Conservation (phyloP, 371 early-diverging fungal genomes). For the Batrachochytrium dendrobatidis region DNA sequence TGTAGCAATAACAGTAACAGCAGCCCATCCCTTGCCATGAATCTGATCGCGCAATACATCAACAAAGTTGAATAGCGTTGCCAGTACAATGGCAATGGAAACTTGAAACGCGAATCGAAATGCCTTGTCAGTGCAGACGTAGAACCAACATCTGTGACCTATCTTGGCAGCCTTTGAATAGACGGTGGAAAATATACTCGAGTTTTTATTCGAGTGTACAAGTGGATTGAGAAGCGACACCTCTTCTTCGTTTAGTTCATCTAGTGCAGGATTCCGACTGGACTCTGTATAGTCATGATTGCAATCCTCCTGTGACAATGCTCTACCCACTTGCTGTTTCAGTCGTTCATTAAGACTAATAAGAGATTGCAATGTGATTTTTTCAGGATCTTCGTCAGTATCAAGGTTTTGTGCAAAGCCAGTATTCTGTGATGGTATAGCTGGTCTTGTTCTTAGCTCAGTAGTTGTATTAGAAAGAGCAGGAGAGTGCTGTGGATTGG, state of each 20-base stretch:
- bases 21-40: neutral
- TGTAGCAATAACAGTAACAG: neutral
- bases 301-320: no score
- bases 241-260: no score
- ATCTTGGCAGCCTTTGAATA: no score
- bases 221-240: no score
- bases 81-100: neutral
- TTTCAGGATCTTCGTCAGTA: neutral
- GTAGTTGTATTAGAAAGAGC: neutral
- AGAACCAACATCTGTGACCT: no score
- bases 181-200: no score
- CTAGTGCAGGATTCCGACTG: no score
- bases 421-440: no score
- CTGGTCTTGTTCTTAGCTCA: no score
- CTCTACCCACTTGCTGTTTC: neutral
- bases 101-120: neutral
- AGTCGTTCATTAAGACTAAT: neutral
- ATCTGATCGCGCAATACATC: neutral
- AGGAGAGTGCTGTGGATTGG: neutral
- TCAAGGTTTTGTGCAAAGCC: conserved; percentile 1
- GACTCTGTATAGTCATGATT: no score
- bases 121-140: no score
- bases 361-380: neutral
- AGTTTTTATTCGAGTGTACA: no score
- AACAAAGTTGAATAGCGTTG: neutral